Base-by-base conservation (phyloP, 768 basidiomycete genomes). In the Phlebiopsis gigantea region DNA sequence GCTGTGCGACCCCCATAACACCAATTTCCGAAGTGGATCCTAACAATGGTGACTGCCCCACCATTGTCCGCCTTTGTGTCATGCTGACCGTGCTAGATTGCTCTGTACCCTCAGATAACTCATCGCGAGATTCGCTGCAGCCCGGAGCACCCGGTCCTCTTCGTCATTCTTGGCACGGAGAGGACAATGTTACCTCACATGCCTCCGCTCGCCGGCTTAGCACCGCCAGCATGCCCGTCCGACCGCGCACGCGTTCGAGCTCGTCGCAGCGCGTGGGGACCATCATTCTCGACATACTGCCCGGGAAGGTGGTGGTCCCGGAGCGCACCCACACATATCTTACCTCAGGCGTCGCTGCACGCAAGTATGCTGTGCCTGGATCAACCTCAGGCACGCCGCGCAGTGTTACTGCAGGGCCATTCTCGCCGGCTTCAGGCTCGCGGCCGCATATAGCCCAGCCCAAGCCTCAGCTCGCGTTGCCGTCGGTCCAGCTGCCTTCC, bases 221-320 rank as follows among this genome's bases (percentile, higher is more conserved):
- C 57, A 67, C 60, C 49, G 65, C 64, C 21, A 68, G 65, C 57
- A 64, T 62, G 45, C 67, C 67, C 21, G 62, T 57, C 25, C 62
- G 61, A 2, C 56, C 56, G 24, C 60, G 62, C 46, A 53, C 64
- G n/a, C 46, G 47, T 26, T 50, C 63, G 39, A 68, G 69, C 53
- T 58, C 65, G 5, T 58, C 62, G 17, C 57, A 68, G 28, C 65
- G 71, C 14, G 71, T 75, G 28, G 80, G 81, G 22, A 72, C 72
- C 51, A 67, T 83, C 58, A 84, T 87, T 44, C 74, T 77, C 65
- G 82, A 85, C 60, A 81, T 87, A 71, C 69, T 87, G 4, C 81
- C 82, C 8, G 71, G 73, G 45, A 70, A 70, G 41, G 60, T 74
- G 19, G 52, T 66, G 52, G 65, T 31, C 49, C 56, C 39, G 51